phyloP scores from a whole-genome alignment of 2,329 filamentous ascomycete genomes.

The Exophiala viscosa region DNA sequence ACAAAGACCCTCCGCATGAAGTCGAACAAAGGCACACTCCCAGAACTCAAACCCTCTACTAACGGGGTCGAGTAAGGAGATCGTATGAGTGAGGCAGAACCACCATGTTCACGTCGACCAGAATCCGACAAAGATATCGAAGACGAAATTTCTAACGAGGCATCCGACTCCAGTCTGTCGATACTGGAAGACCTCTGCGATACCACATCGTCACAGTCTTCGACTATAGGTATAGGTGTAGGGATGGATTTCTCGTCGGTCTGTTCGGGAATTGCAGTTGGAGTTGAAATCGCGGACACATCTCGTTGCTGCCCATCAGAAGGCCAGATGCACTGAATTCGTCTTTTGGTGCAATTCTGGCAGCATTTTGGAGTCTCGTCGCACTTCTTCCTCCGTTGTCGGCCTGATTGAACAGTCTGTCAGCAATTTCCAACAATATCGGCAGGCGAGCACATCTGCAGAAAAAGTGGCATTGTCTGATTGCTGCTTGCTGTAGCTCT shows the following conservation, averaged over 20 bases:
- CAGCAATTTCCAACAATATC: neutral
- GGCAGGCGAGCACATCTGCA: too few relatives aligned
- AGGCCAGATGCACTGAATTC: slow-evolving; percentile 25
- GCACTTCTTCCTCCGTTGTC: slow-evolving; percentile 31
- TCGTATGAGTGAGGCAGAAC: neutral
- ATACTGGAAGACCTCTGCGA: neutral
- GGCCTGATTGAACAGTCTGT: slow-evolving; percentile 17
- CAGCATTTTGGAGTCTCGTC: slow-evolving; percentile 26
- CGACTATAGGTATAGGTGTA: too few relatives aligned
- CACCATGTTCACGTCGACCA: neutral
- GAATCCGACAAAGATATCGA: too few relatives aligned
- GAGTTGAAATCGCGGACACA: neutral
- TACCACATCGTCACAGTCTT: neutral
- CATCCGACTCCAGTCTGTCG: too few relatives aligned
- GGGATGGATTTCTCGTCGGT: too few relatives aligned
- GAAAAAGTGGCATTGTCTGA: too few relatives aligned
- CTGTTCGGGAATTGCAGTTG: too few relatives aligned
- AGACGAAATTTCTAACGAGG: too few relatives aligned
- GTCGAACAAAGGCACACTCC: slow-evolving; percentile 25
- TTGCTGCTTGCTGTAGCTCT: too few relatives aligned
- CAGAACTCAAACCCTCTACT: neutral
- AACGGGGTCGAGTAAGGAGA: too few relatives aligned
- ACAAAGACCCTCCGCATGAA: slow-evolving; percentile 27
- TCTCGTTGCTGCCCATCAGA: neutral
- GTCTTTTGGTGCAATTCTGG: slow-evolving; percentile 23